Conservation (phyloP, 441 rosid species). For the Daphne laureola region DNA sequence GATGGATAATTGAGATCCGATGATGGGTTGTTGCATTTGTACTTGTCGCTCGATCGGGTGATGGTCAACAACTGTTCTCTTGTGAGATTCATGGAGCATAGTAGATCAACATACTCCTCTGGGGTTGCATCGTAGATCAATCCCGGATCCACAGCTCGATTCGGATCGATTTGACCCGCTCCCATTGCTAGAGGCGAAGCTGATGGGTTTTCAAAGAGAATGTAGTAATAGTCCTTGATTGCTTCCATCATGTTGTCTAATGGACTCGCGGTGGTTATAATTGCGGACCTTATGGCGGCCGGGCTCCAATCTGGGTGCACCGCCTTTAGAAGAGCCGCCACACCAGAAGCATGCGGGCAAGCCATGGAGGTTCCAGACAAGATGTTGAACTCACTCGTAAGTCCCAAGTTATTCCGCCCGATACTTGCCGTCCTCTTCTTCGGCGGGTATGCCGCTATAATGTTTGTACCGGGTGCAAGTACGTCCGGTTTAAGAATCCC, state of each 20-base stretch:
- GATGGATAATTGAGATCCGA: slow-evolving; percentile 41
- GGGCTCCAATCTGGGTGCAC: slow-evolving; percentile 27
- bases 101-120: slow-evolving; percentile 29
- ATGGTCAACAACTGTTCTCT: slow-evolving; percentile 20
- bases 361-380: slow-evolving; percentile 29
- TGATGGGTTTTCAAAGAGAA: neutral
- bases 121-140: slow-evolving; percentile 33
- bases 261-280: slow-evolving; percentile 24
- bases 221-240: slow-evolving; percentile 22
- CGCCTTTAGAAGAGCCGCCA: slow-evolving; percentile 23
- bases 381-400: slow-evolving; percentile 17
- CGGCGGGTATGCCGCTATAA: slow-evolving; percentile 21
- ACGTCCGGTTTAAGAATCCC: slow-evolving; percentile 22
- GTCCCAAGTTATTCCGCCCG: slow-evolving; percentile 3
- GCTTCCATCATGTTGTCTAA: slow-evolving; percentile 20
- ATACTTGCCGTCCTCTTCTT: neutral
- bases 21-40: slow-evolving; percentile 17
- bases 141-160: slow-evolving; percentile 36
- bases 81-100: slow-evolving; percentile 30
- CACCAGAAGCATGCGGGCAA: slow-evolving; percentile 23
- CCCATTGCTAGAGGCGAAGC: slow-evolving; percentile 39
- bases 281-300: slow-evolving; percentile 25
- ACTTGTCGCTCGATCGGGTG: slow-evolving; percentile 17
- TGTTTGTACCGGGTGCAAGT: slow-evolving; percentile 21
- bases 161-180: slow-evolving; percentile 36